Conservation (phyloP, 2,329 filamentous ascomycete genomes). For the Cordyceps fumosorosea region DNA sequence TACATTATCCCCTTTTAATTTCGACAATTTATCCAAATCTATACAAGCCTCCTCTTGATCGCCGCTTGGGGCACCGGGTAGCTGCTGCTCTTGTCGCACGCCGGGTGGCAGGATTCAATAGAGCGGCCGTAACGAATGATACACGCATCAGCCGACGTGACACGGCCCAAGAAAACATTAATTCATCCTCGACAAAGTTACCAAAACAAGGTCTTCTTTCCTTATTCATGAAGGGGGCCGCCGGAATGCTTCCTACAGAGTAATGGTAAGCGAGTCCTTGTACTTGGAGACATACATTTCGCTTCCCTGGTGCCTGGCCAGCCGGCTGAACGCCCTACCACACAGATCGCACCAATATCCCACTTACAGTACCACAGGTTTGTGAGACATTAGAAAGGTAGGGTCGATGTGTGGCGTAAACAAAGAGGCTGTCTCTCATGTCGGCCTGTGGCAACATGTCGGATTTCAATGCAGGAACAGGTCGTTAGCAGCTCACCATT, state of each 20-base stretch:
- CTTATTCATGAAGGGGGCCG: background rate
- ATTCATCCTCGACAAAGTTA: background rate
- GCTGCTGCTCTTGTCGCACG: background rate
- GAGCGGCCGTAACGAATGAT: background rate
- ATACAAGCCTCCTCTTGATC: background rate
- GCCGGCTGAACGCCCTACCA: background rate
- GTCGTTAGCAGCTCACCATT: background rate
- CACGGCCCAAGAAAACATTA: background rate
- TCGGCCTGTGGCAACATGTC: background rate
- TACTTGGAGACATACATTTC: constrained; percentile 5
- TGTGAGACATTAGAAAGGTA: background rate
- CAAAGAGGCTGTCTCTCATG: background rate
- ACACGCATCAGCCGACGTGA: background rate
- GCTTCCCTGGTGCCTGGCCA: constrained; percentile 2
- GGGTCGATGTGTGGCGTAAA: background rate
- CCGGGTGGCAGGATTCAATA: constrained; percentile 3
- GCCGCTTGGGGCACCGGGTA: background rate
- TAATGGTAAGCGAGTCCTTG: constrained; percentile 9
- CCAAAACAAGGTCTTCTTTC: background rate
- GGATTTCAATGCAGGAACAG: background rate
- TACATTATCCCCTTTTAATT: background rate
- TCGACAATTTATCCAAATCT: background rate
- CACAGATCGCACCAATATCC: background rate
- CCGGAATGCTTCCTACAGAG: background rate
- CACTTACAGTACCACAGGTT: background rate